Evolutionary conservation across 2,329 filamentous ascomycete genomes (phyloP), one percentile per base, ranked within the genome.

Genomic region (Trichoderma atroviride): DNA sequence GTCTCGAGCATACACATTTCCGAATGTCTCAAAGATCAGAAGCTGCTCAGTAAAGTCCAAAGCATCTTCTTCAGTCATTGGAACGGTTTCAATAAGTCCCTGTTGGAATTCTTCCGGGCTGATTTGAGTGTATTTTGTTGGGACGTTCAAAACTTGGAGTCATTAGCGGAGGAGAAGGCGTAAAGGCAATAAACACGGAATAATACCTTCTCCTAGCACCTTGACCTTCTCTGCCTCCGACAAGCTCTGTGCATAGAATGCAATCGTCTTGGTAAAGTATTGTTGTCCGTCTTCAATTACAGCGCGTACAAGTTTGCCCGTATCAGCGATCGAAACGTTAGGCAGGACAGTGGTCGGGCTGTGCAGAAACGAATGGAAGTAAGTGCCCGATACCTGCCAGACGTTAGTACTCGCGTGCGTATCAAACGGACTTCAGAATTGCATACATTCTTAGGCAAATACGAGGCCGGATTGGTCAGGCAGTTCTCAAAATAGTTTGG

Each of bases 41-140:
- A 63, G 47, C 47, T 63, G 61, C 11, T 63, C 61, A 6, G 61
- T 63, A 10, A 63, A 63, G 31, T 63, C 61, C 33, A 63, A 7
- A 40, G 61, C 22, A 2, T 24, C 13, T 9, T 55, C 61, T 1
- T 33, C 31, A 2, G 22, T 27, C 33, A 63, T 27, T 24, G 37
- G 6, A 40, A n/a, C 33, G 19, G 10, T 50, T 11, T 7, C 11
- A 31, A 55, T 22, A 2, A 63, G 33, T 5, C 22, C 9, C 27
- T 4, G 27, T 3, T 55, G 47, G 5, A 63, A 63, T 50, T 55
- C 47, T 11, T 29, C 50, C 4, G 61, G 1, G 61, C 53, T 27
- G 50, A 55, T 19, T 55, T 63, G 37, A 19, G 19, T 40, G 16
- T 40, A 40, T 40, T 40, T 16, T 2, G 37, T 40, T 40, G 13